Base-by-base conservation (phyloP, 1,284 basidiomycete species). In the Heliocybe sulcata region DNA sequence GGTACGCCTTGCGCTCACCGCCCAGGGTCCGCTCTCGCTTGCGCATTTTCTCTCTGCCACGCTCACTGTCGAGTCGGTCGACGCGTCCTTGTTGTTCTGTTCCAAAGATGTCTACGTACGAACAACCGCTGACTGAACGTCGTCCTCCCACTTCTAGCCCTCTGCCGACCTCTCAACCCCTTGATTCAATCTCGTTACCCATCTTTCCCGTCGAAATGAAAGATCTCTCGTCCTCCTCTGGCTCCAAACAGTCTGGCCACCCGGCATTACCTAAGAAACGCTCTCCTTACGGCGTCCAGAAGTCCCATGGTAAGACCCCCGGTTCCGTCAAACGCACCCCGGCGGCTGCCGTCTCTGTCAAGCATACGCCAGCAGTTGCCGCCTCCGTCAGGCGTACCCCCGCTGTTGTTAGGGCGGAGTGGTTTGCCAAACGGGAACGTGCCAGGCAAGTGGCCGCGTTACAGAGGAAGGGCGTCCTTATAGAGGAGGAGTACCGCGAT, bases 401-500 rank as follows among this genome's bases (percentile, higher is more conserved):
- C 2, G 81, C 81, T 61, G 81, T 79, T 26, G 74, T 80, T 53
- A 87, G 82, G 65, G 68, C 80, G 51, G 77, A 81, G 57, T 67
- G 81, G 35, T 64, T 80, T 29, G 79, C 81, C 53, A 83, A 86
- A 64, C 80, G 81, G 54, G 83, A 85, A 61, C 83, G 86, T 55
- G 81, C 86, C 57, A 76, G 78, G 12, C 85, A 87, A 61, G 77
- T 87, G 27, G 68, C 77, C 51, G 84, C 85, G 23, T 73, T 88
- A 59, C 79, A 85, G 48, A 75, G 80, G 63, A 83, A 89, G 63
- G 84, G 83, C 45, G 78, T 87, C 56, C 75, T 85, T 54, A 68
- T 90, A 59, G 97, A 99, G 73, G 90, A 94, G 65, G 97, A 99
- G 71, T 99, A 99, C 68, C 83, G 87, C 52, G 90, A 95, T 38